Evolutionary conservation across 352 stramenopile species (phyloP).

Genomic region (Globisporangium ultimum): DNA sequence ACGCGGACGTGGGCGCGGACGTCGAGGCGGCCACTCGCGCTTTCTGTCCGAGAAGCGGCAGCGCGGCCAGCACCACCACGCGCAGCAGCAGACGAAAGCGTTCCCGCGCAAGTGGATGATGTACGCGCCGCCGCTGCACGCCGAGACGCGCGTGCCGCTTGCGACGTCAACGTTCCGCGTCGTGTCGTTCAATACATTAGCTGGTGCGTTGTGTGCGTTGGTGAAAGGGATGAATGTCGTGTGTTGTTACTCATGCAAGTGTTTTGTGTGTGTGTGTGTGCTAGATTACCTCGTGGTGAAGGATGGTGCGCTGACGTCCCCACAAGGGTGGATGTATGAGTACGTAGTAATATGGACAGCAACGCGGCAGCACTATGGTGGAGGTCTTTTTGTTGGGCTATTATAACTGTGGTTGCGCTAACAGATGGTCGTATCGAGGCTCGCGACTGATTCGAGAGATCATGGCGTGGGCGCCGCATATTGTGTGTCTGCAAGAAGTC

Average conservation of each 20-base stretch:
- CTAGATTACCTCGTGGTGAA: conserved; percentile 58
- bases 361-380: too few relatives aligned
- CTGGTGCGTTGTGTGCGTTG: conserved; percentile 21
- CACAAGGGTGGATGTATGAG: conserved; percentile 48
- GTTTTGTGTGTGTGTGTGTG: background rate
- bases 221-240: background rate
- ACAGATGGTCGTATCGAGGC: conserved; percentile 47
- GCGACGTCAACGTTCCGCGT: conserved; percentile 50
- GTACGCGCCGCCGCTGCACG: conserved; percentile 34
- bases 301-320: conserved; percentile 16
- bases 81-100: conserved; percentile 7
- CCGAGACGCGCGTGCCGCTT: conserved; percentile 15
- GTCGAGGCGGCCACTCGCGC: background rate
- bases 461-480: conserved; percentile 32
- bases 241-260: background rate
- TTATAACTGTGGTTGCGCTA: background rate
- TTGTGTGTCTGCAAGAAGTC: conserved; percentile 70
- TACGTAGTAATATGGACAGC: conserved; percentile 10
- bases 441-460: conserved; percentile 52
- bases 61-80: background rate
- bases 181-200: conserved; percentile 71
- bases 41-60: conserved; percentile 1
- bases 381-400: background rate
- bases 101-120: conserved; percentile 41
- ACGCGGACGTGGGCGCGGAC: background rate